A percentile compares a stretch with the other conserved stretches of the same genome.
Evolutionary conservation across 768 basidiomycete genomes (phyloP).

Genomic region (Kwoniella botswanensis): DNA sequence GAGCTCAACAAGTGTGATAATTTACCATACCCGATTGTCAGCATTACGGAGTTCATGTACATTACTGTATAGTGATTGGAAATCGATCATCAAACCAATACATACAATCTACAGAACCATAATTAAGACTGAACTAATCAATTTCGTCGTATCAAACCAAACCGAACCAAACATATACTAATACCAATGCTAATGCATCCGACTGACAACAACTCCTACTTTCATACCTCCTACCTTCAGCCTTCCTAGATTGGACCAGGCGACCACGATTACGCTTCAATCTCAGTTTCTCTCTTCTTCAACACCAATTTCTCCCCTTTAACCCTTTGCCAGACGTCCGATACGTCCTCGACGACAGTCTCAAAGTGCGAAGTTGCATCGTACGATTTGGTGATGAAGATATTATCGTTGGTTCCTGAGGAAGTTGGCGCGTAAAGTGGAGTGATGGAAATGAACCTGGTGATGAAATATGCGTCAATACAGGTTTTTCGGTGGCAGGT

Average conservation of each 20-base stretch:
- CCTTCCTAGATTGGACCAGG: neutral
- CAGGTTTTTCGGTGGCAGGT: no score
- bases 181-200: neutral
- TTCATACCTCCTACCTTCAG: neutral
- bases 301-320: conserved; percentile 57
- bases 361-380: conserved; percentile 99
- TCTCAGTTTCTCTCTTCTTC: conserved; percentile 56
- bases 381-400: conserved; percentile 97
- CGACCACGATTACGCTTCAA: conserved; percentile 38
- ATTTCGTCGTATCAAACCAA: neutral
- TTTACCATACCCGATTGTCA: no score
- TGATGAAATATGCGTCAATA: conserved; percentile 1
- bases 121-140: neutral
- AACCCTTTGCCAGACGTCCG: conserved; percentile 92
- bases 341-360: conserved; percentile 96
- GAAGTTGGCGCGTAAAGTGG: conserved; percentile 88
- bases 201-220: neutral
- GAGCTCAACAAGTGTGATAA: neutral
- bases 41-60: no score
- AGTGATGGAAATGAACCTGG: conserved; percentile 85
- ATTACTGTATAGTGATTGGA: neutral
- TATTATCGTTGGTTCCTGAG: conserved; percentile 78
- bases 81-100: neutral
- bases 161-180: neutral
- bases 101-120: conserved; percentile 13